phyloP scores from a whole-genome alignment of 169 alveolate genomes.

The Cryptosporidium ubiquitum region DNA sequence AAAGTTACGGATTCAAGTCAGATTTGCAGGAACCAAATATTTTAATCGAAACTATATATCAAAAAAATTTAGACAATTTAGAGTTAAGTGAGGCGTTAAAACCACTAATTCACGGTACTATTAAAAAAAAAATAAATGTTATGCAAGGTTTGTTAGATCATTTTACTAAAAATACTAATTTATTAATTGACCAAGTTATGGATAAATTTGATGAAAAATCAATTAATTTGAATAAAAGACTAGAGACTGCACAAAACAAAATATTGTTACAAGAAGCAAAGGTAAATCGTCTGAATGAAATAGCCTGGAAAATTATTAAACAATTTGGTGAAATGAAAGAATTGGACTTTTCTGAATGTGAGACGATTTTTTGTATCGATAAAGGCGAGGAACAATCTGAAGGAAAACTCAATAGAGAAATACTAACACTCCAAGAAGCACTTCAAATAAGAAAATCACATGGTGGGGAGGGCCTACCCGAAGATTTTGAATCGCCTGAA shows the following conservation, averaged over 20 bases:
- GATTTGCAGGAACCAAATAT: neutral
- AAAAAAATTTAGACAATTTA: neutral
- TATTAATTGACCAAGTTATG: conserved; percentile 36
- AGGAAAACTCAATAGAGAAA: conserved; percentile 4
- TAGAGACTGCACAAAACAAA: conserved; percentile 18
- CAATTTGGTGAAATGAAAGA: conserved; percentile 7
- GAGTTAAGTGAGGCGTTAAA: neutral
- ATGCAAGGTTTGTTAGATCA: conserved; percentile 51
- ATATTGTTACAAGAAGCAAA: conserved; percentile 54
- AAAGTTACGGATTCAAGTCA: neutral
- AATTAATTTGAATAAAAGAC: conserved; percentile 14
- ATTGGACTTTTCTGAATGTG: conserved; percentile 25
- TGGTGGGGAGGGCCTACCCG: conserved; percentile 60
- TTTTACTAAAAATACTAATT: conserved; percentile 42
- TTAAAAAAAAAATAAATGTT: conserved; percentile 28
- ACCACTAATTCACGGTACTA: conserved; percentile 14
- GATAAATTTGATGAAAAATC: conserved; percentile 61
- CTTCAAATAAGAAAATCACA: conserved; percentile 68
- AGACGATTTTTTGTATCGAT: neutral
- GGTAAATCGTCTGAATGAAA: conserved; percentile 41
- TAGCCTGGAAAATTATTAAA: conserved; percentile 61
- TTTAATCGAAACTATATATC: neutral
- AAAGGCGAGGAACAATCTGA: neutral
- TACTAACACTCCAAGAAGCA: conserved; percentile 61
- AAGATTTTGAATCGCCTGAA: conserved; percentile 58